Conservation (phyloP, 352 stramenopile species). For the Phytophthora sp. region DNA sequence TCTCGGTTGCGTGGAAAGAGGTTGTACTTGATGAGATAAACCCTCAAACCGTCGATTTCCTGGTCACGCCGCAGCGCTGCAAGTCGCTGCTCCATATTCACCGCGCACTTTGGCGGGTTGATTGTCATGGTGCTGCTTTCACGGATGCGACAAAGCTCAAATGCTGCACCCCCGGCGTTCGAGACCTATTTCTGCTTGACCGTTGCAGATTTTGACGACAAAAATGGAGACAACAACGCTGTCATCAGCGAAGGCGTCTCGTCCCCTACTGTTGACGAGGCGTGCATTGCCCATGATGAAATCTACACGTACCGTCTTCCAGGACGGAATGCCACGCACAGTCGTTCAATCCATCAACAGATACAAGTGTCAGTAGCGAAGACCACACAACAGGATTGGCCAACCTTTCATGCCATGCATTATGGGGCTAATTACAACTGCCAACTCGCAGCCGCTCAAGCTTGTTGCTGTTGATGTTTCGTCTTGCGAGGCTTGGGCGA, state of each 20-base stretch:
- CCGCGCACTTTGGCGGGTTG: constrained; percentile 79
- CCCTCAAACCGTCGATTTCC: constrained; percentile 82
- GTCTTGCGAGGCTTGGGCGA: constrained; percentile 41
- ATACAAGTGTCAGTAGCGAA: constrained; percentile 15
- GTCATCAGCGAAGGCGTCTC: too few species aligned
- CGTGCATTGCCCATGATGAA: constrained; percentile 2
- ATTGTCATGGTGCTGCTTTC: constrained; percentile 60
- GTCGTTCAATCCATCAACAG: constrained; percentile 15
- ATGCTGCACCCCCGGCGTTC: too few species aligned
- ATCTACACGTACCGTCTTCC: constrained; percentile 3
- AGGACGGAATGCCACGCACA: neutral
- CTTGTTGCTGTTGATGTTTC: constrained; percentile 28
- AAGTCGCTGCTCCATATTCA: constrained; percentile 89
- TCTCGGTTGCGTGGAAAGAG: constrained; percentile 85
- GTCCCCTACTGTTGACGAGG: too few species aligned
- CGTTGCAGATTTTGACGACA: constrained; percentile 20
- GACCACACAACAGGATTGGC: constrained; percentile 11
- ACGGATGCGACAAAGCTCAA: constrained; percentile 2
- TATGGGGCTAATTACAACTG: constrained; percentile 29
- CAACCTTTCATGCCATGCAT: constrained; percentile 36
- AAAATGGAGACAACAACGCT: constrained; percentile 26
- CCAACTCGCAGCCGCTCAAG: constrained; percentile 17
- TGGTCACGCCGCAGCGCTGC: constrained; percentile 78
- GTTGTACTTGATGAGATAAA: constrained; percentile 90
- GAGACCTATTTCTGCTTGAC: constrained; percentile 25